Base-by-base conservation (phyloP, 2,329 filamentous ascomycete species). In the Penicillium sp. region DNA sequence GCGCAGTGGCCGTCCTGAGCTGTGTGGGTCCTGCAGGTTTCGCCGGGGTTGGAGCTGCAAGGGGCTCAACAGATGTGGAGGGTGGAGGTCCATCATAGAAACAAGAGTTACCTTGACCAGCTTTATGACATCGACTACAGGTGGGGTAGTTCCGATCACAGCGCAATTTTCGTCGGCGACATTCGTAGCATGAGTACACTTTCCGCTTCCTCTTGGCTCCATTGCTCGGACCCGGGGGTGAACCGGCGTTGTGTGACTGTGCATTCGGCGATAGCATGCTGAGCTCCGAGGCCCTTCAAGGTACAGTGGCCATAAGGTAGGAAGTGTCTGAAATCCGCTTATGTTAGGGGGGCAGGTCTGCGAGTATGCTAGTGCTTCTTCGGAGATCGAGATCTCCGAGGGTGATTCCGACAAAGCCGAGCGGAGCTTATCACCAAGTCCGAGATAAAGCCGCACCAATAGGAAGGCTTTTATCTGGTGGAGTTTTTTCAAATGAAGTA, bases 101-200 rank as follows among this genome's bases (percentile, higher is more conserved):
- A 22, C 50, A 53, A 19, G 50, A 31, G 16, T 13, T 16, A 7
- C 19, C n/a, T 14, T 49, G 29, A 19, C 33, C 39, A 27, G 33
- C 21, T 27, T 53, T 33, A 10, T 39, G 54, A 53, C 63, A 66
- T 22, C 63, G 58, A 31, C 52, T 48, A 31, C 63, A 66, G 1
- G 60, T 50, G 14, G 63, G 63, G 6, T 58, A 47, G 19, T 31
- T 53, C 19, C 62, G 64, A 46, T 66, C 64, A 48, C 64, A 62
- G 51, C 41, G 55, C 49, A 58, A 48, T 51, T 58, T 58, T 1
- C 56, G 56, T 16, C 56, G 56, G 13, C 56, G 52, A 45, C 56
- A 58, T 50, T 52, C 48, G 13, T 41, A 39, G 35, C 56, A 58
- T 5, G 56, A 55, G n/a, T 56, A 58, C 10, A 46, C 39, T 24